phyloP scores from a whole-genome alignment of 768 basidiomycete species.

The Leccinum boreale region DNA sequence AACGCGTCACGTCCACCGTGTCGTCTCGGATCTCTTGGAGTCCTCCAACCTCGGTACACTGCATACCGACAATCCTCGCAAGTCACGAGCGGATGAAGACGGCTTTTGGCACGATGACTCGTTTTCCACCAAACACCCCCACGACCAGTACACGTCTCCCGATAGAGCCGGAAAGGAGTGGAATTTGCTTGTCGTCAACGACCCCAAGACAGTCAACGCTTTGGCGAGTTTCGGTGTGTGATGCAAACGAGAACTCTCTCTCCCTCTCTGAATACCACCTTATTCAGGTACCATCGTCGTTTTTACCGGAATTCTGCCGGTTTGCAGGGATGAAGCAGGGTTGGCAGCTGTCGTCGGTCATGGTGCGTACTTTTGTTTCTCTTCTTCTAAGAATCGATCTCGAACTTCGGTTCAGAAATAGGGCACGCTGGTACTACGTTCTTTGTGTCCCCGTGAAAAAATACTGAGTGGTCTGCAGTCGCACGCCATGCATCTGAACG shows the following conservation, averaged over 20 bases:
- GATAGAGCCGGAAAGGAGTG: constrained; percentile 40
- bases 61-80: constrained; percentile 8
- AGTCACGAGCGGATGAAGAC: constrained; percentile 5
- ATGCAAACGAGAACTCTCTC: neutral
- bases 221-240: constrained; percentile 64
- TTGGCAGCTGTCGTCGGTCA: constrained; percentile 84
- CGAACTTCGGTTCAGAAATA: constrained; percentile 51
- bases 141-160: neutral
- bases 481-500: constrained; percentile 56
- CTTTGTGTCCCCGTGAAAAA: neutral
- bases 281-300: constrained; percentile 70
- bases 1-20: constrained; percentile 61
- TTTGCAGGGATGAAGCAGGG: constrained; percentile 75
- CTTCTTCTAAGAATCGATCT: neutral
- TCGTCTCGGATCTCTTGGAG: constrained; percentile 66
- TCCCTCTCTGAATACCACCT: neutral
- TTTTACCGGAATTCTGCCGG: constrained; percentile 83
- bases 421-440: constrained; percentile 61
- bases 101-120: constrained; percentile 24
- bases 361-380: constrained; percentile 40
- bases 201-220: constrained; percentile 69
- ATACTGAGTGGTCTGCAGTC: constrained; percentile 34
- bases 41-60: constrained; percentile 71
- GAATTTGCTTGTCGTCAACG: constrained; percentile 78
- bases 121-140: constrained; percentile 6